A percentile compares a stretch with the other conserved stretches of the same genome.
Evolutionary conservation across 1,139 yeast species (phyloP).

Genomic region (Geotrichum restrictum): DNA sequence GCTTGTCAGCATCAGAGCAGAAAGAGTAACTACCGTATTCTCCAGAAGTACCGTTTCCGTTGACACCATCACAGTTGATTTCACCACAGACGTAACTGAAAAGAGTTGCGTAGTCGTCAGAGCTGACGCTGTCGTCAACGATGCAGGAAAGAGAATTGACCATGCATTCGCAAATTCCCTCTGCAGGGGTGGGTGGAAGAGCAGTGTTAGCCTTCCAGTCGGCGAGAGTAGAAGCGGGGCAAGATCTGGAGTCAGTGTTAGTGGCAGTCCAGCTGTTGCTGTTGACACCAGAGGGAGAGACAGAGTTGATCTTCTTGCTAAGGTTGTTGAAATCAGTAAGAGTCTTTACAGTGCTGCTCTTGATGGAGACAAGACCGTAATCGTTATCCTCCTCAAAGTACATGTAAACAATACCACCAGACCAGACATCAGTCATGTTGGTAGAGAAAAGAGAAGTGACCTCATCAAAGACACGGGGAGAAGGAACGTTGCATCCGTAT

Average conservation of each 20-base stretch:
- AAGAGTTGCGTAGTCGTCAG: constrained; percentile 52
- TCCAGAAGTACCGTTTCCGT: constrained; percentile 50
- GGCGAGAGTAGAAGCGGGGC: constrained; percentile 49
- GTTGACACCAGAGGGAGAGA: constrained; percentile 56
- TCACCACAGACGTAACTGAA: constrained; percentile 50
- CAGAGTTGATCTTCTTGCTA: constrained; percentile 49
- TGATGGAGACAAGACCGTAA: constrained; percentile 76
- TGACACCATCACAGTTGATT: constrained; percentile 46
- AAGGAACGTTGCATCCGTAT: constrained; percentile 77
- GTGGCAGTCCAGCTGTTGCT: constrained; percentile 49
- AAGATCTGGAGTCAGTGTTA: constrained; percentile 45
- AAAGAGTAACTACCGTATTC: constrained; percentile 56
- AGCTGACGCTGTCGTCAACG: constrained; percentile 44
- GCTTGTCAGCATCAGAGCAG: constrained; percentile 56
- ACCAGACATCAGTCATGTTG: constrained; percentile 74
- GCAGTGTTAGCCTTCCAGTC: constrained; percentile 54
- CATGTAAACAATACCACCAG: constrained; percentile 94
- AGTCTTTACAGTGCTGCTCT: constrained; percentile 31
- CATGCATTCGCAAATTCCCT: constrained; percentile 57
- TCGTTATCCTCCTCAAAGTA: constrained; percentile 81
- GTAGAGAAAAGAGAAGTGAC: constrained; percentile 45
- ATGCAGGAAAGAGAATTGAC: constrained; percentile 49
- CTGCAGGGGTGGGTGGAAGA: constrained; percentile 69
- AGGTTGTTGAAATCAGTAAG: constrained; percentile 59
- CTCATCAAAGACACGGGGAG: constrained; percentile 76